A percentile compares a stretch with the other conserved stretches of the same genome.
Conservation (phyloP, 257 asterid genomes). For the Solanum chmielewskii region DNA sequence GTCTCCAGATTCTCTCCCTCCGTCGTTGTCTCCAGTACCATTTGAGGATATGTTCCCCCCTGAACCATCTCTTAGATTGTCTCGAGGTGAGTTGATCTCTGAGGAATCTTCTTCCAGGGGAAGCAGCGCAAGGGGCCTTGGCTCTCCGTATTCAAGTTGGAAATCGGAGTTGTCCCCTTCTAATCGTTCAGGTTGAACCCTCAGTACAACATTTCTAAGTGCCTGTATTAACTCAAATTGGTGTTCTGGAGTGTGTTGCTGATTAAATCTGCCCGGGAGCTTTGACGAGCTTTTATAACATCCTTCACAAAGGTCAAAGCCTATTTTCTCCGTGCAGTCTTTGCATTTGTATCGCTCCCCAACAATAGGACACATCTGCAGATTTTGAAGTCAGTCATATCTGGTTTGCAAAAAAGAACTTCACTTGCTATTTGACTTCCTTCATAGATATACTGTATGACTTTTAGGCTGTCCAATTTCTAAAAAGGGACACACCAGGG, state of each 20-base stretch:
- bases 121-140: neutral
- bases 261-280: slow-evolving; percentile 68
- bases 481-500: neutral
- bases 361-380: slow-evolving; percentile 56
- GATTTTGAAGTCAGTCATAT: neutral
- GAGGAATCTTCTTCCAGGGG: neutral
- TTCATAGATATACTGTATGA: neutral
- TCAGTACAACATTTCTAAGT: neutral
- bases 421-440: neutral
- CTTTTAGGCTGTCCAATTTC: neutral
- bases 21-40: slow-evolving; percentile 2
- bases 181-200: slow-evolving; percentile 3
- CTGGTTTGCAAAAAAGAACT: neutral
- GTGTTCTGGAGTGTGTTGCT: slow-evolving; percentile 67
- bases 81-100: neutral
- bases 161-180: neutral
- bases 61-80: neutral
- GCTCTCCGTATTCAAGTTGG: neutral
- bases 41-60: neutral
- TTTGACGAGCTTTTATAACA: slow-evolving; percentile 43
- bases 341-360: slow-evolving; percentile 62
- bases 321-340: slow-evolving; percentile 55
- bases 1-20: neutral
- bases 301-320: slow-evolving; percentile 58
- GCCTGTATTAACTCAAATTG: slow-evolving; percentile 18